phyloP scores from a whole-genome alignment of 2,329 filamentous ascomycete species.

The Talaromyces sp. region DNA sequence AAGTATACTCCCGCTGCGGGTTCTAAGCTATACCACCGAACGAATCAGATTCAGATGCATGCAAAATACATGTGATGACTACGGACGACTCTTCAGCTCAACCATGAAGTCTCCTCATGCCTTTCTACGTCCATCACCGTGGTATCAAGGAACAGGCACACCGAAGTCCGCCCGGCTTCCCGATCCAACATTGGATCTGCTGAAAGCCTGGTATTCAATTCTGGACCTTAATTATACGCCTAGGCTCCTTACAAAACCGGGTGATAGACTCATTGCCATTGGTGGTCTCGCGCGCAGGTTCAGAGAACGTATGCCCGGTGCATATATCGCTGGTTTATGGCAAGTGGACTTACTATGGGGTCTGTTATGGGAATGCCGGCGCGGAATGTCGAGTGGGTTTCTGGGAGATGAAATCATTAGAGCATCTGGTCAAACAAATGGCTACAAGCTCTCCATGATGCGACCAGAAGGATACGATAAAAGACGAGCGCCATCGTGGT shows the following conservation, averaged over 20 bases:
- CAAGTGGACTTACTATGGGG: slow-evolving; percentile 7
- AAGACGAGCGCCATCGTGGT: slow-evolving; percentile 3
- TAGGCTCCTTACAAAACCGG: slow-evolving; percentile 1
- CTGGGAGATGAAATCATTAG: background rate
- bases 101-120: background rate
- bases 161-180: background rate
- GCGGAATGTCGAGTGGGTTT: background rate
- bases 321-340: slow-evolving; percentile 3
- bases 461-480: background rate
- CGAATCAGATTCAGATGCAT: slow-evolving; percentile 1
- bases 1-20: background rate
- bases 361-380: slow-evolving; percentile 7
- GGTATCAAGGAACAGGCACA: background rate
- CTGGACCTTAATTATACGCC: slow-evolving; percentile 6
- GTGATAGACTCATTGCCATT: slow-evolving; percentile 2
- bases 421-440: background rate
- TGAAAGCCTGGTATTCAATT: slow-evolving; percentile 4
- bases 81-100: background rate
- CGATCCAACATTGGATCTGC: background rate
- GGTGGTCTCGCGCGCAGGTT: background rate
- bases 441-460: background rate
- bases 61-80: background rate
- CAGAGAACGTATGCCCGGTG: background rate
- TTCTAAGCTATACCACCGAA: background rate
- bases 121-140: background rate